Evolutionary conservation across 768 basidiomycete genomes (phyloP).

Genomic region (Kwoniella sp.): DNA sequence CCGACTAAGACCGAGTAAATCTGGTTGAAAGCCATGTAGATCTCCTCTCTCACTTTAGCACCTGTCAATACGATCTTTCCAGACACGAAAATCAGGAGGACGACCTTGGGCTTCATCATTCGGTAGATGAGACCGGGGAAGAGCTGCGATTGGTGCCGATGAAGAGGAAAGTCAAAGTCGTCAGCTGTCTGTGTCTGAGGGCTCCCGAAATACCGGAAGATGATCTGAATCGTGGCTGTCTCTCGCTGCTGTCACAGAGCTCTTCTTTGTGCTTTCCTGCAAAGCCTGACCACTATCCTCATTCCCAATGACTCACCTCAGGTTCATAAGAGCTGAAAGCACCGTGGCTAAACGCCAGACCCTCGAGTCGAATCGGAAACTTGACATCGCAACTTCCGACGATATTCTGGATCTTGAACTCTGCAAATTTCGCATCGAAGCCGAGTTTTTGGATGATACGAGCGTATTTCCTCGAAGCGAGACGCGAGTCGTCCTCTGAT

Average conservation of each 20-base stretch:
- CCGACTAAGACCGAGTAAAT: slow-evolving; percentile 90
- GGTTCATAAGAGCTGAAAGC: slow-evolving; percentile 98
- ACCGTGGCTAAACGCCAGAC: slow-evolving; percentile 95
- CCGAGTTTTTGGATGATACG: slow-evolving; percentile 99
- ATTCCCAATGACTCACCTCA: slow-evolving; percentile 65
- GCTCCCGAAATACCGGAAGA: too few relatives aligned
- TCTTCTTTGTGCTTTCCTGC: neutral
- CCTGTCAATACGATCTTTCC: slow-evolving; percentile 99
- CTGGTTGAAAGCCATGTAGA: slow-evolving; percentile 98
- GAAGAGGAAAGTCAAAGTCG: too few relatives aligned
- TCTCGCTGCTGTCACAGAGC: too few relatives aligned
- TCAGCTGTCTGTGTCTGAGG: too few relatives aligned
- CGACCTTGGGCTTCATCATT: slow-evolving; percentile 99
- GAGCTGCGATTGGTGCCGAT: slow-evolving; percentile 62
- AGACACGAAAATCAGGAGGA: slow-evolving; percentile 95
- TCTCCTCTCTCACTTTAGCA: slow-evolving; percentile 99
- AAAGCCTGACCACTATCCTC: too few relatives aligned
- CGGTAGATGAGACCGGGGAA: slow-evolving; percentile 99
- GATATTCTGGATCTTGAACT: slow-evolving; percentile 99
- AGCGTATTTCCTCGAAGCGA: slow-evolving; percentile 97
- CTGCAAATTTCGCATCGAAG: slow-evolving; percentile 98
- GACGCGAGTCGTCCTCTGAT: slow-evolving; percentile 93
- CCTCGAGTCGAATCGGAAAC: slow-evolving; percentile 97
- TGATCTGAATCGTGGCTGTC: too few relatives aligned
- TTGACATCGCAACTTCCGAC: slow-evolving; percentile 98